phyloP scores from a whole-genome alignment of 805 yeast genomes.

The Teunomyces pallodes region DNA sequence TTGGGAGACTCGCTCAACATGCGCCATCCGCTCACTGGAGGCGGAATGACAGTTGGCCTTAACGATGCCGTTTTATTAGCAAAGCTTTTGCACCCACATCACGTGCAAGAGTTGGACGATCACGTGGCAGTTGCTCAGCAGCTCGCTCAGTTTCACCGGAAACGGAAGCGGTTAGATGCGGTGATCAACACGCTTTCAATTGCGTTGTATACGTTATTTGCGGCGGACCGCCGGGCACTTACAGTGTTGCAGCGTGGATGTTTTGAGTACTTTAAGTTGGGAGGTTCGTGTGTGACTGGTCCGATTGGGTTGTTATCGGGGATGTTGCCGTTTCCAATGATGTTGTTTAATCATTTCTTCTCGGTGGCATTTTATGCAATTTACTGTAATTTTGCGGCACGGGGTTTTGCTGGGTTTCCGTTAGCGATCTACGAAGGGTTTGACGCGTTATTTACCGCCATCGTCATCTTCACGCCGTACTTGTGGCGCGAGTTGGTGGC shows the following conservation, averaged over 20 bases:
- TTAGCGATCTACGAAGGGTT: slow-evolving; percentile 68
- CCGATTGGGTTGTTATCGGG: slow-evolving; percentile 88
- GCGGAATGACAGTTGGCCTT: slow-evolving; percentile 98
- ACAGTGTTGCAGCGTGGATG: slow-evolving; percentile 81
- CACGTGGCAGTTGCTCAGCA: slow-evolving; percentile 54
- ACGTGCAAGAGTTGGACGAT: slow-evolving; percentile 56
- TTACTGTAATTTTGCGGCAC: slow-evolving; percentile 58
- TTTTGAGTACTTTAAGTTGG: slow-evolving; percentile 77
- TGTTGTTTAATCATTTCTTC: slow-evolving; percentile 82
- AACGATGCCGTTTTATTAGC: slow-evolving; percentile 76
- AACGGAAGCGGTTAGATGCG: slow-evolving; percentile 74
- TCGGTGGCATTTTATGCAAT: slow-evolving; percentile 86
- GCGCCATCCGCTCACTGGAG: slow-evolving; percentile 98
- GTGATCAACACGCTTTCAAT: slow-evolving; percentile 88
- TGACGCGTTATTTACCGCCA: slow-evolving; percentile 69
- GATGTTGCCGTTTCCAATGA: slow-evolving; percentile 67
- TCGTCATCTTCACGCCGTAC: slow-evolving; percentile 76
- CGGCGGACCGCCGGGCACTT: slow-evolving; percentile 72
- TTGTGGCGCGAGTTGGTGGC: slow-evolving; percentile 49
- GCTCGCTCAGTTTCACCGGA: slow-evolving; percentile 66
- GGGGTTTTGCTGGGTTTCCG: slow-evolving; percentile 68
- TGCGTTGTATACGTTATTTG: slow-evolving; percentile 86
- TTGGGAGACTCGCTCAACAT: slow-evolving; percentile 94
- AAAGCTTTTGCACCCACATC: slow-evolving; percentile 54
- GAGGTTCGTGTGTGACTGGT: slow-evolving; percentile 73